These are phyloP conservation scores for Chaetomiaceae sp. DNA, from an alignment of 2,329 filamentous ascomycete genomes.

Conservation along the genomic window DNA sequence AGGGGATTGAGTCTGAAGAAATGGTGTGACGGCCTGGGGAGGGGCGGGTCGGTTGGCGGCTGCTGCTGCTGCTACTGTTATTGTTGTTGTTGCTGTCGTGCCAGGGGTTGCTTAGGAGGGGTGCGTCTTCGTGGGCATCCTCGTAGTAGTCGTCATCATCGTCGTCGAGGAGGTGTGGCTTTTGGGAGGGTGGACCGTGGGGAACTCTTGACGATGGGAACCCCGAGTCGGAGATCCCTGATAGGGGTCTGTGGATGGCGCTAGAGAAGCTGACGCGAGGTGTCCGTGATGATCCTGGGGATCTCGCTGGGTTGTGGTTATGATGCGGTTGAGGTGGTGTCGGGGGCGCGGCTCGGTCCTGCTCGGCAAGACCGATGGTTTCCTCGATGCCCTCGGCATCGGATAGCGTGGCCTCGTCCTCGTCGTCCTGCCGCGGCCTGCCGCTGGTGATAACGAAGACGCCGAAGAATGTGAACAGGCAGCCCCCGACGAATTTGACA, in stretches of 20 bases:
- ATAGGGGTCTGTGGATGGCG: constrained; percentile 29
- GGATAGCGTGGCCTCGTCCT: constrained; percentile 52
- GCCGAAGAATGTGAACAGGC: constrained; percentile 86
- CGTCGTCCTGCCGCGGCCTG: constrained; percentile 54
- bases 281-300: constrained; percentile 48
- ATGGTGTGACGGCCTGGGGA: constrained; percentile 19
- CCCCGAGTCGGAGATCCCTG: too few relatives aligned
- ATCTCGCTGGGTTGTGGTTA: constrained; percentile 28
- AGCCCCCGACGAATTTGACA: constrained; percentile 83
- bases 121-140: constrained; percentile 31
- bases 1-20: constrained; percentile 29
- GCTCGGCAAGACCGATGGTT: constrained; percentile 55
- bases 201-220: constrained; percentile 36
- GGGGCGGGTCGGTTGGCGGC: constrained; percentile 17
- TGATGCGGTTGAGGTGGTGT: constrained; percentile 33
- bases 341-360: constrained; percentile 43
- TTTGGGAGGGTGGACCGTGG: constrained; percentile 29
- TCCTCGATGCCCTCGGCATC: constrained; percentile 59
- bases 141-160: constrained; percentile 7
- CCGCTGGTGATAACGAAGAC: constrained; percentile 97
- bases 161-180: constrained; percentile 23
- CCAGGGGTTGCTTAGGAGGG: constrained; percentile 44
- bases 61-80: too few relatives aligned
- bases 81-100: constrained; percentile 25
- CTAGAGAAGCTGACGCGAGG: constrained; percentile 45